A percentile compares a stretch with the other conserved stretches of the same genome.
Conservation (phyloP, 2,329 filamentous ascomycete genomes). For the Colletotrichum euphorbiae region DNA sequence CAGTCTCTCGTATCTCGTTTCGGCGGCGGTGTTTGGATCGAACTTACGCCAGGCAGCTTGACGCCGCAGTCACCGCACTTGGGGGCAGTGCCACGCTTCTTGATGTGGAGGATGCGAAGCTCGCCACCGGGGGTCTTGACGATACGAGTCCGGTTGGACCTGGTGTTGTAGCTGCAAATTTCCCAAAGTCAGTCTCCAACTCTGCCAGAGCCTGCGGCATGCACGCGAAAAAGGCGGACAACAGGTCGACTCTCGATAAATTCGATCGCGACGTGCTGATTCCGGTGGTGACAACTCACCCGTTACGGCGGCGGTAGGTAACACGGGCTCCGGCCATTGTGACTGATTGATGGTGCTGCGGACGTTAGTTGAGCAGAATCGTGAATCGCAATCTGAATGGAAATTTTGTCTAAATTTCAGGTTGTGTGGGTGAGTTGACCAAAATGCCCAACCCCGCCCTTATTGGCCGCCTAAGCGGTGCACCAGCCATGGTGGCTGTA, state of each 20-base stretch:
- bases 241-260: constrained; percentile 14
- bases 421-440: constrained; percentile 2
- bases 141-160: constrained; percentile 95
- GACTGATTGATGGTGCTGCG: constrained; percentile 54
- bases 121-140: constrained; percentile 97
- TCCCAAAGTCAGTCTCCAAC: constrained; percentile 41
- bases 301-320: constrained; percentile 82
- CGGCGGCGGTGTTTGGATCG: constrained; percentile 31
- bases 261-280: constrained; percentile 5
- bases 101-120: constrained; percentile 97
- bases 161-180: constrained; percentile 88
- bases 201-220: background rate
- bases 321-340: constrained; percentile 71
- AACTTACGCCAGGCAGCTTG: constrained; percentile 97
- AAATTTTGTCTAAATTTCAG: constrained; percentile 14
- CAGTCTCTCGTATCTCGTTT: constrained; percentile 18
- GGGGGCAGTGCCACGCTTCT: constrained; percentile 98
- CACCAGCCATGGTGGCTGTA: no score
- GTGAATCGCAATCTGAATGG: background rate
- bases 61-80: constrained; percentile 99
- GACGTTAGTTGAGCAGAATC: constrained; percentile 47
- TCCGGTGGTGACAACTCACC: constrained; percentile 65
- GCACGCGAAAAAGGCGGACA: background rate
- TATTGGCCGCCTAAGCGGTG: constrained; percentile 47
- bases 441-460: background rate